Percentiles rank a stretch among this genome's conserved stretches.
Conservation (phyloP, 129 eudicot species). For the carrot (Daucus carota) region DH1_v3.0 NC_030385.2:28672501-28673000, state of each 20-base stretch:
- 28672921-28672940: background rate
- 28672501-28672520: background rate
- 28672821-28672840: no score
- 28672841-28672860: no score
- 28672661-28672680: background rate
- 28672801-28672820: background rate
- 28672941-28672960: background rate
- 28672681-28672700: background rate
- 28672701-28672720: background rate
- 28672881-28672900: background rate
- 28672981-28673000: slow-evolving; percentile 58
- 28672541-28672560: no score
- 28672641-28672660: background rate
- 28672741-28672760: background rate
- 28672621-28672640: background rate
- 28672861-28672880: background rate
- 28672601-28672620: no score
- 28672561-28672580: background rate
- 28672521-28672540: no score
- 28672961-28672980: background rate
- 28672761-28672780: background rate
- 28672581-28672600: no score
- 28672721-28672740: background rate
- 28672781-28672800: background rate
- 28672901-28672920: background rate